Percentiles rank a stretch among this genome's conserved stretches.
phyloP scores from a whole-genome alignment of 1,284 basidiomycete genomes.

The Leccinum angustisporum region DNA sequence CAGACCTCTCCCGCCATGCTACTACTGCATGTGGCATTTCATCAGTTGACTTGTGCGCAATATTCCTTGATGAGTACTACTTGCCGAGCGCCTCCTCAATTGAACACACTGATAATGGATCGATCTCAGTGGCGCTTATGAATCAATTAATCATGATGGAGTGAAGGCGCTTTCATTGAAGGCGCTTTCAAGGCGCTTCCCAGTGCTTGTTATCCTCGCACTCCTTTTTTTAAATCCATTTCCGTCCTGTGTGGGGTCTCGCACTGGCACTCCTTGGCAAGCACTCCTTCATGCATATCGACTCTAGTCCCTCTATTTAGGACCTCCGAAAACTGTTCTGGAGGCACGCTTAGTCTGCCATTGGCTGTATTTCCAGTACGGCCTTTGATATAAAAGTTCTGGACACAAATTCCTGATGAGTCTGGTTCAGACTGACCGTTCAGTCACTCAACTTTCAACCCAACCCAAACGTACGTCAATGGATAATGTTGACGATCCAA shows the following conservation, averaged over 20 bases:
- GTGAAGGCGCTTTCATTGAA: too few relatives aligned
- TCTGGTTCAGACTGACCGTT: not conserved
- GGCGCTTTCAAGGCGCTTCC: too few relatives aligned
- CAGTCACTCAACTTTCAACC: not conserved
- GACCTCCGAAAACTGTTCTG: not conserved
- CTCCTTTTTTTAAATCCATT: too few relatives aligned
- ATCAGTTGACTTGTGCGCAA: not conserved
- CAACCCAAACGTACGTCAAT: not conserved
- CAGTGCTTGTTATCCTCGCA: too few relatives aligned
- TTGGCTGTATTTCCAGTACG: slow-evolving; percentile 3
- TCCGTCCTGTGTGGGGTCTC: not conserved
- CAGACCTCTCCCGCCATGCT: not conserved
- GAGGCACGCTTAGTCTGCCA: not conserved
- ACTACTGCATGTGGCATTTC: not conserved
- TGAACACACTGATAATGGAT: too few relatives aligned
- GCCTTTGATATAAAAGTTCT: slow-evolving; percentile 3
- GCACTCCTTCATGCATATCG: not conserved
- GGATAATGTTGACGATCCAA: not conserved
- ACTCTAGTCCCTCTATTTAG: not conserved
- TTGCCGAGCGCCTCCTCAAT: too few relatives aligned
- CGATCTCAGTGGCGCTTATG: too few relatives aligned
- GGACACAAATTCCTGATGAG: not conserved
- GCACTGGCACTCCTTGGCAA: slow-evolving; percentile 6
- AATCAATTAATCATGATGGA: too few relatives aligned
- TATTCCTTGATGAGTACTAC: not conserved